Conservation (phyloP, 345 rosid genomes). For the Hirschfeldia incana region DNA sequence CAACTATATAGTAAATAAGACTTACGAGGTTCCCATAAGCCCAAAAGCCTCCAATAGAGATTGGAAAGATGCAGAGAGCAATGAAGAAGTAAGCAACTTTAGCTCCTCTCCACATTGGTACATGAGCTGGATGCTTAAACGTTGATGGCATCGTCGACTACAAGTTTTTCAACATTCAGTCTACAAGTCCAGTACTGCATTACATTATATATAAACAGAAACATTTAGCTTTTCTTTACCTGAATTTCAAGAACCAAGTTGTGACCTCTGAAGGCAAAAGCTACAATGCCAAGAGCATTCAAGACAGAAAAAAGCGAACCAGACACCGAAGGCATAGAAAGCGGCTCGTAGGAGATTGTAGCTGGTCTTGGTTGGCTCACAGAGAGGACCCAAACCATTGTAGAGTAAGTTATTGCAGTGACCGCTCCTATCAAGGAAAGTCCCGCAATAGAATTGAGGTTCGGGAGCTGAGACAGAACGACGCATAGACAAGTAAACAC, state of each 20-base stretch:
- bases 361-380: conserved; percentile 91
- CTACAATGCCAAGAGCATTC: conserved; percentile 94
- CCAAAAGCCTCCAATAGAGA: conserved; percentile 96
- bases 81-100: conserved; percentile 89
- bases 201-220: conserved; percentile 1
- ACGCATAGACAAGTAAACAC: conserved; percentile 94
- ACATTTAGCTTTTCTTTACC: conserved; percentile 44
- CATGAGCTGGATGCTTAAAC: conserved; percentile 94
- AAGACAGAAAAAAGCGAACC: conserved; percentile 67
- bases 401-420: conserved; percentile 85
- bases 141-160: conserved; percentile 99
- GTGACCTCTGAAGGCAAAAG: conserved; percentile 94
- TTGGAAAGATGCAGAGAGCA: conserved; percentile 82
- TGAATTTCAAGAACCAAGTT: conserved; percentile 90
- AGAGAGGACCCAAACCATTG: conserved; percentile 98
- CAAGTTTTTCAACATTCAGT: conserved; percentile 3
- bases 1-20: background rate
- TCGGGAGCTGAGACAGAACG: conserved; percentile 95
- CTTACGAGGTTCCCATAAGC: conserved; percentile 95
- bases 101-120: conserved; percentile 99
- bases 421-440: conserved; percentile 92
- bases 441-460: conserved; percentile 95
- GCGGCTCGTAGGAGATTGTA: conserved; percentile 70
- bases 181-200: background rate
- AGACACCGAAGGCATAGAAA: conserved; percentile 58